These are phyloP conservation scores for Pichia sp. DNA, from an alignment of 1,139 yeast genomes.

Conservation along the genomic window DNA sequence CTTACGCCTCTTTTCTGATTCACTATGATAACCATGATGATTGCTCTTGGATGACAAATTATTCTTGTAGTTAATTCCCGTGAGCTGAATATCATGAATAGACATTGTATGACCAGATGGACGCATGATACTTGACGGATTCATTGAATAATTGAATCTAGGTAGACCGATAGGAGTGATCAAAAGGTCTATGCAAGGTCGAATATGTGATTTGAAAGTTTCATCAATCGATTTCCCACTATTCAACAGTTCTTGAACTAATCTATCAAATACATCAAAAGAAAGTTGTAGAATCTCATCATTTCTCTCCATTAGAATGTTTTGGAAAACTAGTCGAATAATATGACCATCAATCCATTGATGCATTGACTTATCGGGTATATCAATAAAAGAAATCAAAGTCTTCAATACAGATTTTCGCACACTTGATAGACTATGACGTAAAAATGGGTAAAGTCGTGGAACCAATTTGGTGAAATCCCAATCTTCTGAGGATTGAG, in stretches of 20 bases:
- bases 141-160: conserved; percentile 82
- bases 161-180: conserved; percentile 96
- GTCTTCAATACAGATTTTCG: conserved; percentile 84
- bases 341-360: conserved; percentile 74
- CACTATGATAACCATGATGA: conserved; percentile 8
- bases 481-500: conserved; percentile 38
- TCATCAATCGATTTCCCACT: conserved; percentile 35
- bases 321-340: conserved; percentile 75
- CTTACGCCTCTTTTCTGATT: conserved; percentile 11
- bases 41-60: neutral
- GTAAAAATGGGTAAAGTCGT: conserved; percentile 79
- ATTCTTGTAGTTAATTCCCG: conserved; percentile 26
- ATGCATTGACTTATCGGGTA: conserved; percentile 57
- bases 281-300: conserved; percentile 62
- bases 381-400: conserved; percentile 65
- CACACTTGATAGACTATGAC: conserved; percentile 91
- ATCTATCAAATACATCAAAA: conserved; percentile 49
- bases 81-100: conserved; percentile 21
- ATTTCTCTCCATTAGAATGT: conserved; percentile 83
- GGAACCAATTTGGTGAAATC: conserved; percentile 79
- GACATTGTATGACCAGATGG: conserved; percentile 65
- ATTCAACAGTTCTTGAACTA: conserved; percentile 43
- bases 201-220: conserved; percentile 45
- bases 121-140: conserved; percentile 60
- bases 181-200: conserved; percentile 58